Base-by-base conservation (phyloP, 2,329 filamentous ascomycete genomes). In the Celoporthe dispersa region DNA sequence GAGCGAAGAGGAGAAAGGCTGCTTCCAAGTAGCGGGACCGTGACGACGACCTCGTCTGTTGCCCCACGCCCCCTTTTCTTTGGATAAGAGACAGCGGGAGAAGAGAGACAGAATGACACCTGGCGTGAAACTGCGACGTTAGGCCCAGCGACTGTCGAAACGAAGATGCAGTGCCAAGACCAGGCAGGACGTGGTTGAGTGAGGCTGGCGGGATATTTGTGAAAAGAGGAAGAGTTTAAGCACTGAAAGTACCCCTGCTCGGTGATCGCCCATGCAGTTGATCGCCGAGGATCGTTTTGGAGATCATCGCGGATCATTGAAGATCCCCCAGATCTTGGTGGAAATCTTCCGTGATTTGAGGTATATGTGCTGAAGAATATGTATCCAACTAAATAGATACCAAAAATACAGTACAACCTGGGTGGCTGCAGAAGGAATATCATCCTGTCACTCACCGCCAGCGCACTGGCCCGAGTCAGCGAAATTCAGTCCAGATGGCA, bases 71-170 rank as follows among this genome's bases (percentile, higher is more conserved):
- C 39, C 41, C 41, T 6, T 19, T 44, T 44, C n/a, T 48, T 48
- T 39, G 37, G 44, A 8, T 2, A 48, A 48, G 35, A 28, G 41
- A 67, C 37, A 35, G 35, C 35, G n/a, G 22, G 37, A 44, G 44
- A 53, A 31, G 6, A 53, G 35, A 67, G 44, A 68, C 59, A 28
- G 51, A 39, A 70, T 70, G 67, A 65, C 28, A 67, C 70, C 11
- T 66, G 60, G 59, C 35, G 64, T 70, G 70, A 71, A 69, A 67
- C 67, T 37, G 64, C 41, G 37, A 28, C 28, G 28, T 44, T n/a
- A n/a, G 37, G 35, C 28, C 35, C 51, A 60, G 66, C 66, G 66
- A 68, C 66, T 62, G 66, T 39, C 66, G 59, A 62, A 68, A 68
- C 66, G 41, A 62, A n/a, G 41, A 33, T 44, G 59, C 59, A 25